Evolutionary conservation across 805 yeast species (phyloP), one percentile per base, ranked within the genome.

Genomic region (Schwanniomyces pseudopolymorphus): DNA sequence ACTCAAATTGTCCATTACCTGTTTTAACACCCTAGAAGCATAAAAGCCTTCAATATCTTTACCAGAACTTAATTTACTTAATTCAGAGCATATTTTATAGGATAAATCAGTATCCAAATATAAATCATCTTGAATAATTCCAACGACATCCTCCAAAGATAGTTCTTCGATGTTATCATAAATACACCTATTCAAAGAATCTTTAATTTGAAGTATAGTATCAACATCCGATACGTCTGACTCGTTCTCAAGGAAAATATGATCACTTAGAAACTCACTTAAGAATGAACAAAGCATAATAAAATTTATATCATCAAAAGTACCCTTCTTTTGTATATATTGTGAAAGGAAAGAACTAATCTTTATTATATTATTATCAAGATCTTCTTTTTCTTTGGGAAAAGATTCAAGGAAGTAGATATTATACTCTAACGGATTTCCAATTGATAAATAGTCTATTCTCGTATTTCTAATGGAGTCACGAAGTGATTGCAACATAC

Each of bases 381-480:
- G 11, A 22, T 42, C n/a, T 21, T 39, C n/a, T 17, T 31, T 14
- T 14, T 16, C 20, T 14, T 16, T 31, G 8, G 35, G 5, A 16
- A 31, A 31, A 3, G 52, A 21, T 14, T 31, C 37, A 7, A 36
- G 26, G 33, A 74, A 60, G 40, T 69, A 71, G 1, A 75, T 61
- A 44, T 69, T 75, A 10, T 69, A 64, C 21, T 66, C 75, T 40
- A 81, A 55, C 1, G 80, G 72, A 52, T 79, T 80, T 0, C 80
- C 75, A 21, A 79, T 55, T 0, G 83, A 57, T 17, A 80, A 48
- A 35, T 69, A 60, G 11, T 57, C 44, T 3, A 43, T 40, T n/a
- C 52, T 39, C 13, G 59, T 28, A n/a, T 42, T 39, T 13, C 43
- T 19, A 13, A 55, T 16, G 2, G 64, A 56, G 0, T 26, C 22